These are phyloP conservation scores for Naganishia liquefaciens DNA, from an alignment of 1,284 basidiomycete species.

Conservation along the genomic window DNA sequence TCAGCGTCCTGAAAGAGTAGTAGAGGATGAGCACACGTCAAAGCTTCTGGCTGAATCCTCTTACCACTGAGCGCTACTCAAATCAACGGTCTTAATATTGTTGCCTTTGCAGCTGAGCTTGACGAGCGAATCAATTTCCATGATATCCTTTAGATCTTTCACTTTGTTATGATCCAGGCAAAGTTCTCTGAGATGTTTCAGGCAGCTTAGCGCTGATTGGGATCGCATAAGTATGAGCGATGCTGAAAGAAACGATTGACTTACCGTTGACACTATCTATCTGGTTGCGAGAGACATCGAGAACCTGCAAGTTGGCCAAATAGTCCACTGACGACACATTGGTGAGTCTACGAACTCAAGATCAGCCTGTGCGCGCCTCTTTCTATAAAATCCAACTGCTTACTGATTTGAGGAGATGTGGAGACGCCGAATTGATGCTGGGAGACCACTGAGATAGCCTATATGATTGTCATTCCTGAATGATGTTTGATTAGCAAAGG, in stretches of 20 bases:
- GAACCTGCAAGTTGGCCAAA: conserved; percentile 76
- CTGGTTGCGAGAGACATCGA: conserved; percentile 89
- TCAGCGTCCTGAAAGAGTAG: conserved; percentile 63
- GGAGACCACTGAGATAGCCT: conserved; percentile 83
- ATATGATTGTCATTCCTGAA: conserved; percentile 75
- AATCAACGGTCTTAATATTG: conserved; percentile 65
- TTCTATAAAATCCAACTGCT: conserved; percentile 39
- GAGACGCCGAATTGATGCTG: conserved; percentile 72
- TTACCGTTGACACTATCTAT: conserved; percentile 81
- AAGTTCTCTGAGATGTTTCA: conserved; percentile 83
- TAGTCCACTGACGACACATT: conserved; percentile 86
- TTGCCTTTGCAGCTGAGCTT: conserved; percentile 83
- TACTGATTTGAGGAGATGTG: conserved; percentile 76
- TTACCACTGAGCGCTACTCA: conserved; percentile 69
- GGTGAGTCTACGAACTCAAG: conserved; percentile 62
- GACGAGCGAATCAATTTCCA: conserved; percentile 73
- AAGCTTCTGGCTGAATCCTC: conserved; percentile 45
- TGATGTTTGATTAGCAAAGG: conserved; percentile 1
- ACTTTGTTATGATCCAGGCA: conserved; percentile 84
- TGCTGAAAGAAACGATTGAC: conserved; percentile 50
- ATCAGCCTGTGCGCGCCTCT: conserved; percentile 4
- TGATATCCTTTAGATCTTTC: conserved; percentile 72
- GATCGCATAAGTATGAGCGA: conserved; percentile 31
- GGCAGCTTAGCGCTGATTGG: conserved; percentile 72
- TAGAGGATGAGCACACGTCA: not conserved